Base-by-base conservation (phyloP, 345 rosid species). In the Populus simonii region DNA sequence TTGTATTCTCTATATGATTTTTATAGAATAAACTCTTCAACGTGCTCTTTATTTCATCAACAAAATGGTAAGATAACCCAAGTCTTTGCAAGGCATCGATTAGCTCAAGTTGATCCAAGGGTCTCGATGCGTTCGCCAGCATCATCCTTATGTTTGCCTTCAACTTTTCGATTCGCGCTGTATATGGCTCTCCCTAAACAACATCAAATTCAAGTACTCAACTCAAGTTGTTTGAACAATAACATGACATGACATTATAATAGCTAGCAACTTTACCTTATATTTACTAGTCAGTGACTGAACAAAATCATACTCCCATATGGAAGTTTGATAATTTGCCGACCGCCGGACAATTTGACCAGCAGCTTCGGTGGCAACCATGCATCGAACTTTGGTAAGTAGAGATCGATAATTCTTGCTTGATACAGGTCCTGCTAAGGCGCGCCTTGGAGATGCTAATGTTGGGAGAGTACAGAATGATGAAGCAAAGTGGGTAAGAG, bases 71-170 rank as follows among this genome's bases (percentile, higher is more conserved):
- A 9, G 27, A 39, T 31, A 77, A 27, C 22, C 80, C 80, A 70
- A 77, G 80, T 68, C 74, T 69, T 61, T 70, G 68, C 20, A 77
- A 41, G 45, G 29, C 43, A 62, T 77, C 80, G 61, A 77, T 70
- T 8, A 77, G 74, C 61, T 70, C 80, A 6, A 70, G 35, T 31
- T 25, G 74, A 70, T 70, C 59, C 7, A 43, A 16, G 29, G 74
- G 20, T 33, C 51, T 57, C 47, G 15, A 6, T 27, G 33, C 11
- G 7, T 63, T 2, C 25, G 9, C 25, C 20, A 78, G 45, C 78
- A 63, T 77, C 35, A 8, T 47, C 31, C 51, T 81, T 51, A 45
- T 70, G 20, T 77, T 61, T 8, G 41, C 68, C 74, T 68, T 65
- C 9, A 80, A 45, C 41, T 72, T 39, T 15, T 23, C 61, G 3